phyloP scores from a whole-genome alignment of 2,329 filamentous ascomycete genomes.

The Chrysoporthe austroafricana region DNA sequence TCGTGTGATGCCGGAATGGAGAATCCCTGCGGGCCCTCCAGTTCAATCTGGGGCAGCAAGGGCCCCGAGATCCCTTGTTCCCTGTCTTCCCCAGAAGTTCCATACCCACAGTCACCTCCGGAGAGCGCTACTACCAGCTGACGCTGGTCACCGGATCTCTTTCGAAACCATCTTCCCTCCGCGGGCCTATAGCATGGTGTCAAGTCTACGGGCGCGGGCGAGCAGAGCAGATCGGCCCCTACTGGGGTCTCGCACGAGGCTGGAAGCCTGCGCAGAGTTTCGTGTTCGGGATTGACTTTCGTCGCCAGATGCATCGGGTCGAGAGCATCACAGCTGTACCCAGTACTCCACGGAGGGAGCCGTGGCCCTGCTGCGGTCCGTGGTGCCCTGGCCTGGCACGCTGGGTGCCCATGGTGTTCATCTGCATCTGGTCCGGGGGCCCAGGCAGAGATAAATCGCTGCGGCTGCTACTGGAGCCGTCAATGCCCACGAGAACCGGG shows the following conservation, averaged over 20 bases:
- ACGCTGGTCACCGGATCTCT: conserved; percentile 16
- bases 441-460: background rate
- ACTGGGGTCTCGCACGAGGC: background rate
- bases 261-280: background rate
- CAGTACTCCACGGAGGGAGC: background rate
- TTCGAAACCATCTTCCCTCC: conserved; percentile 5
- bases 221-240: background rate
- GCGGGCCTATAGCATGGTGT: background rate
- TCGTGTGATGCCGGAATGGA: conserved; percentile 24
- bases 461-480: background rate
- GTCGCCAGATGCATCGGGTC: background rate
- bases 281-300: background rate
- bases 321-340: background rate
- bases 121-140: conserved; percentile 16
- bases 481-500: background rate
- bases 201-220: background rate
- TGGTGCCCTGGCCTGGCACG: conserved; percentile 6
- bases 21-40: conserved; percentile 11
- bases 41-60: conserved; percentile 5
- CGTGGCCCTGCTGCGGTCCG: background rate
- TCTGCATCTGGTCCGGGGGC: background rate
- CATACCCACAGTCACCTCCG: conserved; percentile 16
- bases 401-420: background rate
- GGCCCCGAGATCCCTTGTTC: conserved; percentile 14
- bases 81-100: conserved; percentile 29